Conservation (phyloP, 768 basidiomycete genomes). For the Piloderma croceum region DNA sequence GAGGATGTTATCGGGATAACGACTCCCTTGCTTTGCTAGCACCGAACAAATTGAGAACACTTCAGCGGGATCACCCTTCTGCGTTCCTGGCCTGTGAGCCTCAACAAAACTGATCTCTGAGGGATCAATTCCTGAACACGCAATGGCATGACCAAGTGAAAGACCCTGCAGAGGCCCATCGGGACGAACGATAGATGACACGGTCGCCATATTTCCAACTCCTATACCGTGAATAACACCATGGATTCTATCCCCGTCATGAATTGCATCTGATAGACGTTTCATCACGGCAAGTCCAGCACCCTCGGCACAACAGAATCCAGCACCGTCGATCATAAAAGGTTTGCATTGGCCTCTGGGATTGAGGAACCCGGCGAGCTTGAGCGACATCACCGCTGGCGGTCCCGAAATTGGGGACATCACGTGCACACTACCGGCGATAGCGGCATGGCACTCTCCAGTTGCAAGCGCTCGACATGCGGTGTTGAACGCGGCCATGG, state of each 20-base stretch:
- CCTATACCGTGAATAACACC: conserved; percentile 70
- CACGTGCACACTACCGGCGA: conserved; percentile 69
- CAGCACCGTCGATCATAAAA: conserved; percentile 67
- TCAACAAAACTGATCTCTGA: conserved; percentile 56
- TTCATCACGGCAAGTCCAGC: conserved; percentile 69
- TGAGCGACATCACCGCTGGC: conserved; percentile 59
- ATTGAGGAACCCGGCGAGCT: conserved; percentile 63
- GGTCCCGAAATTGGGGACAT: conserved; percentile 55
- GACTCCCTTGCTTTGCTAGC: too few relatives aligned
- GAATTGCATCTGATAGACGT: conserved; percentile 57
- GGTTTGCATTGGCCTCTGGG: conserved; percentile 63
- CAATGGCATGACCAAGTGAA: too few relatives aligned
- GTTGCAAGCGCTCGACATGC: conserved; percentile 60
- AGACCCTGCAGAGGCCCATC: conserved; percentile 61
- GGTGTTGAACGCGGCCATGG: conserved; percentile 60
- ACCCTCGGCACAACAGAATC: conserved; percentile 67
- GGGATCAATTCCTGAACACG: conserved; percentile 36
- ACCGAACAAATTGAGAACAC: conserved; percentile 52
- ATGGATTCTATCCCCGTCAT: conserved; percentile 60
- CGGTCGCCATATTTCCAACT: conserved; percentile 63
- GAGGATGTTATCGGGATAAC: conserved; percentile 41
- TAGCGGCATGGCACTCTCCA: conserved; percentile 61
- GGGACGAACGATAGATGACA: conserved; percentile 67
- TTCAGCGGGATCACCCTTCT: conserved; percentile 65
- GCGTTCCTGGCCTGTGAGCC: conserved; percentile 71